Evolutionary conservation across 805 yeast species (phyloP).

Genomic region (Cyberlindnera subsufficiens): DNA sequence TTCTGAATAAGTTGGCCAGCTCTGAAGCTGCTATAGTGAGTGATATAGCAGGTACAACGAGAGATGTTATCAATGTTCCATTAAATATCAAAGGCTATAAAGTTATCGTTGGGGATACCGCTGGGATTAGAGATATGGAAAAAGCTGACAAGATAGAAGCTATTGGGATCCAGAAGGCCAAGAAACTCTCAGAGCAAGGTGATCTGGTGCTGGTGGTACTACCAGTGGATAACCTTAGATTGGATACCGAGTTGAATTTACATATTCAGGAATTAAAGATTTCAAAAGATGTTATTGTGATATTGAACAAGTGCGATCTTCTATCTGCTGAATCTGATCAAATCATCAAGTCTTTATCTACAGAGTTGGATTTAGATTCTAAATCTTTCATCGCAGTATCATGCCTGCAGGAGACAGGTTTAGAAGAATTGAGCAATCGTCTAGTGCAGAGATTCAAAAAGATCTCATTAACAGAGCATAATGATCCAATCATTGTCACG

Average conservation of each 20-base stretch:
- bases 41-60: slow-evolving; percentile 86
- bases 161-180: slow-evolving; percentile 81
- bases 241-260: slow-evolving; percentile 32
- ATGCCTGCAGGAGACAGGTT: slow-evolving; percentile 53
- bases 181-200: slow-evolving; percentile 47
- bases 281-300: slow-evolving; percentile 32
- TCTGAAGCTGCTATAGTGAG: slow-evolving; percentile 89
- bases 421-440: slow-evolving; percentile 35
- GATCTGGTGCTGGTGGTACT: slow-evolving; percentile 67
- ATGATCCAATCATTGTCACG: slow-evolving; percentile 69
- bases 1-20: slow-evolving; percentile 68
- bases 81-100: slow-evolving; percentile 81
- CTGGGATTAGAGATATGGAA: slow-evolving; percentile 63
- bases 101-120: slow-evolving; percentile 84
- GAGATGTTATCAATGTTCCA: slow-evolving; percentile 81
- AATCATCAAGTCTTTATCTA: slow-evolving; percentile 19
- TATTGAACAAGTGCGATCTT: slow-evolving; percentile 60
- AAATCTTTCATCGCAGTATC: slow-evolving; percentile 42
- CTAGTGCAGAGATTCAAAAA: slow-evolving; percentile 42
- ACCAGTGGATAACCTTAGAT: slow-evolving; percentile 36
- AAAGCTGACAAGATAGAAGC: slow-evolving; percentile 55
- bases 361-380: slow-evolving; percentile 16
- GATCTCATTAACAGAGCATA: slow-evolving; percentile 42
- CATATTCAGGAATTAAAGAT: slow-evolving; percentile 30
- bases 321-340: slow-evolving; percentile 15